Conservation (phyloP, 73 alveolate species). For the Tetrahymena elliotti region DNA sequence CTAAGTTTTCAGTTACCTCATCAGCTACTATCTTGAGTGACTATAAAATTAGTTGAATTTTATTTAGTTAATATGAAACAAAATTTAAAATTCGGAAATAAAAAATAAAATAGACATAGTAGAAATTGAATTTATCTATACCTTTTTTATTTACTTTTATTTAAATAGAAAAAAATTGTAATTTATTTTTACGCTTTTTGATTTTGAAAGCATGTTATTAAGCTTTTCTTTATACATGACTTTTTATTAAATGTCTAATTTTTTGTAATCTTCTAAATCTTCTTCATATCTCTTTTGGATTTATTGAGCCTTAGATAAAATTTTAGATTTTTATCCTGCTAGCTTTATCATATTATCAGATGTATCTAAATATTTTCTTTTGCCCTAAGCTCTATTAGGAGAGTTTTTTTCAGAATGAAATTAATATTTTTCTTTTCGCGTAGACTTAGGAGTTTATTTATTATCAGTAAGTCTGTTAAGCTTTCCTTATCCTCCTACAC, state of each 20-base stretch:
- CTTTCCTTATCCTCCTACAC: background rate
- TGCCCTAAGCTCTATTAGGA: background rate
- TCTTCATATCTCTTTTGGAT: background rate
- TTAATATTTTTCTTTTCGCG: background rate
- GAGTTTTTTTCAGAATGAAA: background rate
- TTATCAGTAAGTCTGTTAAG: background rate
- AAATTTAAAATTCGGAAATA: background rate
- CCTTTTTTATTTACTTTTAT: background rate
- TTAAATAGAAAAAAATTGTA: background rate
- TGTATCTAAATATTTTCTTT: background rate
- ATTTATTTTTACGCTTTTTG: background rate
- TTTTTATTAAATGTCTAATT: background rate
- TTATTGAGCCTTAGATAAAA: background rate
- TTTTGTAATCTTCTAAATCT: background rate
- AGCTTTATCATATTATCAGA: background rate
- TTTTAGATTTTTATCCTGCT: background rate
- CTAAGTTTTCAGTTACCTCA: background rate
- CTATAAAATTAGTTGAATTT: background rate
- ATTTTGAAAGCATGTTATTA: background rate
- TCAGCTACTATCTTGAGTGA: background rate
- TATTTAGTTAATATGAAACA: background rate
- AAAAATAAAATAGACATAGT: background rate
- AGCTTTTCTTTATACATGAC: background rate
- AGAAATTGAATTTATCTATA: background rate
- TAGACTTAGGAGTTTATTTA: background rate